Base-by-base conservation (phyloP, 208 protist genomes). In the Novymonas esmeraldas region DNA sequence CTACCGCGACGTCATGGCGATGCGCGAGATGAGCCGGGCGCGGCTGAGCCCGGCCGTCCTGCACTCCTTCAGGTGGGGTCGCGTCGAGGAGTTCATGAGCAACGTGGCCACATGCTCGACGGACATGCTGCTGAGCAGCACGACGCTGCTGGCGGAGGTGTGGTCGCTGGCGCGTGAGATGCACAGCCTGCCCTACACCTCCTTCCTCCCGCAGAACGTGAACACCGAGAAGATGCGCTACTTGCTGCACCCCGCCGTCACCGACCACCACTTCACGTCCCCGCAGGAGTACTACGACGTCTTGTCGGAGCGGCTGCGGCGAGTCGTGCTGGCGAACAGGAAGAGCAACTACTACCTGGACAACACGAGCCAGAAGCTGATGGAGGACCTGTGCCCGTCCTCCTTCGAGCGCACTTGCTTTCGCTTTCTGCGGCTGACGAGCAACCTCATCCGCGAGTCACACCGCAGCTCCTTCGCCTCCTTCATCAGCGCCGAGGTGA, bases 51-150 rank as follows among this genome's bases (percentile, higher is more conserved):
- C 89, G 10, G 78, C 78, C 6, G 69, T 94, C 60, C 81, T 94
- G 64, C 85, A 92, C 70, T 89, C 76, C 60, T 94, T 92, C 46
- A 74, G 78, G 56, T 94, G 89, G 86, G 89, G 89, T 14, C 85
- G 89, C 36, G 89, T 94, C 22, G 89, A 94, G 81, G 83, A 94
- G 73, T 94, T 88, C 66, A 90, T 94, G 81, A 78, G 85, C 59
- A 70, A 81, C 31, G 73, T 87, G 16, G 76, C 77, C 39, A 94
- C 85, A 16, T 85, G 83, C 70, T 88, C 85, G 28, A 94, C 89
- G 20, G 85, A 92, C 39, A 92, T 92, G 89, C 76, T 94, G 42
- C 64, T 91, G 26, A 70, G 60, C 24, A 83, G 81, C 33, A 66
- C 67, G 31, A 59, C 70, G 13, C 70, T 94, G 63, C 79, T 94